A percentile compares a stretch with the other conserved stretches of the same genome.
Conservation (phyloP, 2,329 filamentous ascomycete species). For the Gremmenia infestans region DNA sequence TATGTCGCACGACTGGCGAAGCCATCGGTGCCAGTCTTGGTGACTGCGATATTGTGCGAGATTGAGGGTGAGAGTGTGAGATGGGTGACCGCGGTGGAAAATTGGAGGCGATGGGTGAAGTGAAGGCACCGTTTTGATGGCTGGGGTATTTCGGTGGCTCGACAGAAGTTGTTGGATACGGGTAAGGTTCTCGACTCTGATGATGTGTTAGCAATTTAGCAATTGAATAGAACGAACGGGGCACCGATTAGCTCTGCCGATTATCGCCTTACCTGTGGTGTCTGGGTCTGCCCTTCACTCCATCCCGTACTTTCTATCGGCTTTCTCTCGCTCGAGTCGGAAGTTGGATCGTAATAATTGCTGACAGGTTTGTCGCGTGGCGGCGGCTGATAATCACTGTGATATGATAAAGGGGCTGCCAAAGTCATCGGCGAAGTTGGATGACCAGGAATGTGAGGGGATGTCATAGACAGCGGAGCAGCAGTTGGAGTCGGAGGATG, state of each 20-base stretch:
- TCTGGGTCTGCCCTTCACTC: slow-evolving; percentile 25
- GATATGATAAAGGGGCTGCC: slow-evolving; percentile 24
- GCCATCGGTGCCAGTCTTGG: slow-evolving; percentile 35
- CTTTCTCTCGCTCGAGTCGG: slow-evolving; percentile 38
- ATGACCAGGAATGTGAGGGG: slow-evolving; percentile 25
- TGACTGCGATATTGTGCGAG: slow-evolving; percentile 27
- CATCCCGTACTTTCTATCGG: slow-evolving; percentile 31
- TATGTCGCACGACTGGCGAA: slow-evolving; percentile 44
- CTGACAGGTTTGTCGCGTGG: slow-evolving; percentile 37
- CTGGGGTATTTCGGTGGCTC: slow-evolving; percentile 44
- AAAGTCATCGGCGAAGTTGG: slow-evolving; percentile 25
- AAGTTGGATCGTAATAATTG: slow-evolving; percentile 42
- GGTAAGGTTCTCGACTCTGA: slow-evolving; percentile 48
- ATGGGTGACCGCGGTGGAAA: slow-evolving; percentile 47
- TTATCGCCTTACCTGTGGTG: slow-evolving; percentile 27
- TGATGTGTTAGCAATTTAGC: slow-evolving; percentile 16
- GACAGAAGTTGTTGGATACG: slow-evolving; percentile 37
- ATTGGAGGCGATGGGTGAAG: slow-evolving; percentile 42
- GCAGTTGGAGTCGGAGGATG: slow-evolving; percentile 24
- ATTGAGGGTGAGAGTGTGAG: slow-evolving; percentile 41
- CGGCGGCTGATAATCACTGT: slow-evolving; percentile 32
- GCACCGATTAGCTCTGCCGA: neutral
- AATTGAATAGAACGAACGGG: slow-evolving; percentile 5
- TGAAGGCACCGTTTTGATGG: slow-evolving; percentile 39
- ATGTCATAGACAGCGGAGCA: slow-evolving; percentile 20